Conservation (phyloP, 2,329 filamentous ascomycete genomes). For the Pleomassaria siparia region DNA sequence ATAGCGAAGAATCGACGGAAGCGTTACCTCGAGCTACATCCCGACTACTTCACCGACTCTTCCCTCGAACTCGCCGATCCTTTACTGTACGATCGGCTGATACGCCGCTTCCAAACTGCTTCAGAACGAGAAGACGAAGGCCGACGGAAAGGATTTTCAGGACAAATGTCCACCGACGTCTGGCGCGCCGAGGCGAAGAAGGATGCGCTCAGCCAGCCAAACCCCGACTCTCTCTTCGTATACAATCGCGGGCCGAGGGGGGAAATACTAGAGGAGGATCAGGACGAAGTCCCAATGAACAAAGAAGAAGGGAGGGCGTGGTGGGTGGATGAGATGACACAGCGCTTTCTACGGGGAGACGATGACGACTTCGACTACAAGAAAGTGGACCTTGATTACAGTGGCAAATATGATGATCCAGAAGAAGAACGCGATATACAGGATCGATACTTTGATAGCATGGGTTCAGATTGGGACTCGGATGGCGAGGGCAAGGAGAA, state of each 20-base stretch:
- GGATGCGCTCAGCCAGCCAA: slow-evolving; percentile 59
- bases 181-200: slow-evolving; percentile 76
- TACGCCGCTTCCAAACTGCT: slow-evolving; percentile 74
- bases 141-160: slow-evolving; percentile 73
- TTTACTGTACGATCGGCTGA: slow-evolving; percentile 76
- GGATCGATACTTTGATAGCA: slow-evolving; percentile 78
- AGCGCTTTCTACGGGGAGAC: slow-evolving; percentile 72
- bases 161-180: slow-evolving; percentile 75
- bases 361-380: slow-evolving; percentile 80
- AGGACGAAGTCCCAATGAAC: slow-evolving; percentile 57
- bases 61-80: slow-evolving; percentile 70
- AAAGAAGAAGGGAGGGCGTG: slow-evolving; percentile 67
- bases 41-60: slow-evolving; percentile 66
- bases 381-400: slow-evolving; percentile 69
- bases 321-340: slow-evolving; percentile 72
- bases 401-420: slow-evolving; percentile 70
- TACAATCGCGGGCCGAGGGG: slow-evolving; percentile 56
- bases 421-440: slow-evolving; percentile 64
- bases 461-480: slow-evolving; percentile 69
- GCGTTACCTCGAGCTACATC: slow-evolving; percentile 71
- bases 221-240: slow-evolving; percentile 52
- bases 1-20: slow-evolving; percentile 74
- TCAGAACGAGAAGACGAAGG: slow-evolving; percentile 74
- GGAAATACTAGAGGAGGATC: slow-evolving; percentile 60
- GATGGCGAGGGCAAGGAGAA: slow-evolving; percentile 46